A percentile compares a stretch with the other conserved stretches of the same genome.
Conservation (phyloP, 257 asterid species). For the Solanum rostratum region DNA sequence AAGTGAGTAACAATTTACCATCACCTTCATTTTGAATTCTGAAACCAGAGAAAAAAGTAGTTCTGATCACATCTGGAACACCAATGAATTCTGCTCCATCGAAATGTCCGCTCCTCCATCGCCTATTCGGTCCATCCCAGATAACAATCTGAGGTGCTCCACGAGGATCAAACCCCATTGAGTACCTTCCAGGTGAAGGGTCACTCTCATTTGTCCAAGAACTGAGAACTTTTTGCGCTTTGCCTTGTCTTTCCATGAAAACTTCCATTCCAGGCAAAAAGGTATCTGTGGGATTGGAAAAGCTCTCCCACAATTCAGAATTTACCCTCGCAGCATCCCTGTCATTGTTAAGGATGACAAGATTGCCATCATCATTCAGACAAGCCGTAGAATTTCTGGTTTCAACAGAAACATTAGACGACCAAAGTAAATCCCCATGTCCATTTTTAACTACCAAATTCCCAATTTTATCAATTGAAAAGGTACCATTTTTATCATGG, state of each 20-base stretch:
- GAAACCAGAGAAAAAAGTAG: slow-evolving; percentile 36
- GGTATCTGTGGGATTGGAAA: slow-evolving; percentile 46
- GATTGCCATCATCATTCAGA: slow-evolving; percentile 38
- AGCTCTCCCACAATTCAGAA: slow-evolving; percentile 40
- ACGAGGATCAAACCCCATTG: slow-evolving; percentile 58
- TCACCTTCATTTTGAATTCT: slow-evolving; percentile 8
- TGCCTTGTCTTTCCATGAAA: slow-evolving; percentile 1
- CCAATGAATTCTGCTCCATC: slow-evolving; percentile 43
- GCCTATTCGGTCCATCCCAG: slow-evolving; percentile 48
- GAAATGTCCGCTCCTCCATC: slow-evolving; percentile 80
- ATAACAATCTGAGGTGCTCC: slow-evolving; percentile 71
- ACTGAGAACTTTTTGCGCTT: slow-evolving; percentile 28
- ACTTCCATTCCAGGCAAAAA: slow-evolving; percentile 51
- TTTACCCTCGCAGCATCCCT: neutral
- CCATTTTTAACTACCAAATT: slow-evolving; percentile 32
- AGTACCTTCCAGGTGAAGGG: slow-evolving; percentile 53
- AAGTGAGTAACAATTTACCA: slow-evolving; percentile 15
- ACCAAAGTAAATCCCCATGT: slow-evolving; percentile 23
- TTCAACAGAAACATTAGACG: slow-evolving; percentile 13
- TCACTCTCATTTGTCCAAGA: slow-evolving; percentile 49
- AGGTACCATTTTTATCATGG: slow-evolving; percentile 27
- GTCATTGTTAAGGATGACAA: slow-evolving; percentile 5
- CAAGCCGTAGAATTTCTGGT: slow-evolving; percentile 28
- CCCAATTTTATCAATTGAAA: slow-evolving; percentile 22
- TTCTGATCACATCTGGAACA: slow-evolving; percentile 19